A percentile compares a stretch with the other conserved stretches of the same genome.
Evolutionary conservation across 2,329 filamentous ascomycete genomes (phyloP).

Genomic region (Sporothrix pallida): DNA sequence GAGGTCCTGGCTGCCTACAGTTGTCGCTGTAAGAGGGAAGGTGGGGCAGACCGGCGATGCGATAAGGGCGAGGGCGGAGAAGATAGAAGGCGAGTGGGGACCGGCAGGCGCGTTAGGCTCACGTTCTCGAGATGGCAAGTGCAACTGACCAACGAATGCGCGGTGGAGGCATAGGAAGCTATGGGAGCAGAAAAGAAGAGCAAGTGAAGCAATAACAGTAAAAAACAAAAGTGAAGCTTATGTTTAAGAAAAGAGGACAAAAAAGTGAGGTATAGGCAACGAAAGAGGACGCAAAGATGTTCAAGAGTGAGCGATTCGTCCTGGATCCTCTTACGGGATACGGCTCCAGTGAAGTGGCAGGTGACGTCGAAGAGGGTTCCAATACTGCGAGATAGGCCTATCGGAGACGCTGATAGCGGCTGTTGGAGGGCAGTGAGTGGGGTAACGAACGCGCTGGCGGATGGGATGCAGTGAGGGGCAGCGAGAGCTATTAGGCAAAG

Average conservation of each 20-base stretch:
- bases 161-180: background rate
- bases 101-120: slow-evolving; percentile 17
- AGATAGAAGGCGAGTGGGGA: slow-evolving; percentile 17
- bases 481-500: slow-evolving; percentile 11
- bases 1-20: slow-evolving; percentile 26
- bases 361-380: slow-evolving; percentile 33
- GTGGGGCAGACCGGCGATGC: slow-evolving; percentile 28
- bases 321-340: slow-evolving; percentile 27
- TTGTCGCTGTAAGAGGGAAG: slow-evolving; percentile 15
- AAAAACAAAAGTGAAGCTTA: background rate
- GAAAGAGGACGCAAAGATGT: slow-evolving; percentile 16
- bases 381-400: slow-evolving; percentile 33
- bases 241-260: background rate
- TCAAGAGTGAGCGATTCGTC: slow-evolving; percentile 1
- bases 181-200: background rate
- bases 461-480: slow-evolving; percentile 31
- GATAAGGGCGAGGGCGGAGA: slow-evolving; percentile 25
- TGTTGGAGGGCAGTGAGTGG: slow-evolving; percentile 28
- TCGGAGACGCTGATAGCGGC: slow-evolving; percentile 29
- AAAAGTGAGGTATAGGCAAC: slow-evolving; percentile 1
- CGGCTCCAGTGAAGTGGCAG: slow-evolving; percentile 31
- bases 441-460: slow-evolving; percentile 16
- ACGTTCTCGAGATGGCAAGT: slow-evolving; percentile 1
- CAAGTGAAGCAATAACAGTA: background rate
- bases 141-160: slow-evolving; percentile 1